Evolutionary conservation across 192 early-diverging fungal genomes (phyloP), one percentile per base, ranked within the genome.

Genomic region (Backusella mclennaniae): DNA sequence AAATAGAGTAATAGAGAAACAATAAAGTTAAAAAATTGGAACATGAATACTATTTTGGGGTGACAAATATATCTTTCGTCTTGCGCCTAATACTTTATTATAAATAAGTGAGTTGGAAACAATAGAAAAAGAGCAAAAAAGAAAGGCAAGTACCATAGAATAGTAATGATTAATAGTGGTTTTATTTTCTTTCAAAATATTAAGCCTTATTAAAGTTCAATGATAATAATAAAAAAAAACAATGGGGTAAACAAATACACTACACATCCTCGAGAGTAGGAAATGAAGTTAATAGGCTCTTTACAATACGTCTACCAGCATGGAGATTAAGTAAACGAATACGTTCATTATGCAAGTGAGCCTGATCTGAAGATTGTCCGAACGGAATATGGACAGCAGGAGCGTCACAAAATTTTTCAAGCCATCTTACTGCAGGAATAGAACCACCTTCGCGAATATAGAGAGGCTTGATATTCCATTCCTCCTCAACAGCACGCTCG

Each of bases 381-480:
- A 94, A 90, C 2, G 93, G 92, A 74, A 94, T 86, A 75, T 94
- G 90, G 35, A 94, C 88, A 12, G 91, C 90, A 0, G 87, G 83
- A 0, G 92, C 89, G 12, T 87, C 76, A 73, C 90, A 87, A 33
- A 88, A 89, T 39, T 83, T 84, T 77, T 93, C 93, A 11, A 94
- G 85, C 90, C 89, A 93, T 14, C 89, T 88, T 21, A 94, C 89
- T 0, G 93, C 91, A 0, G 92, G 90, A 68, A 94, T 93, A 3
- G 92, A 93, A 1, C 93, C 93, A 46, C 93, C 93, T 75, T 94
- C 93, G 19, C 93, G 85, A 72, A 94, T 93, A 75, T 88, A 90
- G 29, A 94, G 75, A 35, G 93, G 93, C 33, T 89, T 87, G 14
- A 84, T 77, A 15, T 86, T 85, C 86, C 86, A 89, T 77, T 89